These are phyloP conservation scores for Pouteria glomerata DNA, from an alignment of 148 eudicot species.

Conservation along the genomic window DNA sequence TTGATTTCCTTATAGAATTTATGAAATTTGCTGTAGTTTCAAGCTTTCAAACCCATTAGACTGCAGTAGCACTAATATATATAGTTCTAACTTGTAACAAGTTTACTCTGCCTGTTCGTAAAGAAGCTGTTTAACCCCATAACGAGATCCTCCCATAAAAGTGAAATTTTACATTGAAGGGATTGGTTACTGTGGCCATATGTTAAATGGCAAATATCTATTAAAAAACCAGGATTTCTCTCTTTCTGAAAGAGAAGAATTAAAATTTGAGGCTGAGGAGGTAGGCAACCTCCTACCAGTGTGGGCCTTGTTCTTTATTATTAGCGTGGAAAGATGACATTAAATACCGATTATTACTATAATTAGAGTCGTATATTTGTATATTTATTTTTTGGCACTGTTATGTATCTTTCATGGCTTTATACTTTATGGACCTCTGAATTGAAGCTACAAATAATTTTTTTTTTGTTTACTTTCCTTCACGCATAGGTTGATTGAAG, in stretches of 20 bases:
- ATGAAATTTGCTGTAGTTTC: not conserved
- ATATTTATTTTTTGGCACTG: not conserved
- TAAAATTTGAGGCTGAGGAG: not conserved
- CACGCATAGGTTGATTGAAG: slow-evolving; percentile 66
- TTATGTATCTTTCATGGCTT: not conserved
- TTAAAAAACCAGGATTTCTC: not conserved
- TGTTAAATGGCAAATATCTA: not conserved
- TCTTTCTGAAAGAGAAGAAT: not conserved
- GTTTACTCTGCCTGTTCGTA: not conserved
- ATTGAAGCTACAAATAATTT: not conserved
- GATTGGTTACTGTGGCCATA: not conserved
- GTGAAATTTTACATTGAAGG: not conserved
- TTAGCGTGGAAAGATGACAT: not conserved
- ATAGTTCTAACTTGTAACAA: not conserved
- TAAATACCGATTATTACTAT: not conserved
- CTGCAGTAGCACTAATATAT: not conserved
- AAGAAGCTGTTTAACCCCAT: not conserved
- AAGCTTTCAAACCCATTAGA: not conserved
- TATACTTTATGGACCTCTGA: not conserved
- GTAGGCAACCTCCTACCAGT: not conserved
- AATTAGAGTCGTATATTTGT: not conserved
- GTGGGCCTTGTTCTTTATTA: not conserved
- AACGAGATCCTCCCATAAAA: not conserved
- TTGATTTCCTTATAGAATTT: slow-evolving; percentile 13
- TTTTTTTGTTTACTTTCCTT: not conserved